Evolutionary conservation across 106 monocot genomes (phyloP).

Genomic region (Acorus gramineus): DNA sequence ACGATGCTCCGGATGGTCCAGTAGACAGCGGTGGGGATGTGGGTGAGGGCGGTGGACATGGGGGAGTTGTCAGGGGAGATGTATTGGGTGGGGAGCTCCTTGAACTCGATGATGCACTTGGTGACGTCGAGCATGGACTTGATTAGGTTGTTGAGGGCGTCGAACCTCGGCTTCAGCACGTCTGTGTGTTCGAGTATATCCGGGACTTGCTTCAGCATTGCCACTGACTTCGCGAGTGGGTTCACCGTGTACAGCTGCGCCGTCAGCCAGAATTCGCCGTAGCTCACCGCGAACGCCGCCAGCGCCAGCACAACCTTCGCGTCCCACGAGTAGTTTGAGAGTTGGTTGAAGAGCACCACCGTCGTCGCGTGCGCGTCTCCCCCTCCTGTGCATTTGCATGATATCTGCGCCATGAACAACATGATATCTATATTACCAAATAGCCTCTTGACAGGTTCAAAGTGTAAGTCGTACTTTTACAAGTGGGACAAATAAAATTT

Average conservation of each 20-base stretch:
- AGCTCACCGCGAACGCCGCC: slow-evolving; percentile 52
- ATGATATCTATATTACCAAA: too few species aligned
- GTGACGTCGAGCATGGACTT: slow-evolving; percentile 50
- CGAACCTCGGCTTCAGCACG: slow-evolving; percentile 48
- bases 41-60: slow-evolving; percentile 32
- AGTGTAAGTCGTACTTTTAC: too few species aligned
- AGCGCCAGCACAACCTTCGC: slow-evolving; percentile 52
- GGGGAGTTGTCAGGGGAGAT: slow-evolving; percentile 33
- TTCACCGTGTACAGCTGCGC: slow-evolving; percentile 51
- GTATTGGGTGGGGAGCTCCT: slow-evolving; percentile 51
- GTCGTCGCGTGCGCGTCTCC: slow-evolving; percentile 46
- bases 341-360: slow-evolving; percentile 23
- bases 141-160: slow-evolving; percentile 53
- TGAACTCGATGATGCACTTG: slow-evolving; percentile 59
- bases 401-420: slow-evolving; percentile 22
- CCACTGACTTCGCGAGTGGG: slow-evolving; percentile 51
- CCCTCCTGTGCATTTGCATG: slow-evolving; percentile 39
- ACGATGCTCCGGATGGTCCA: slow-evolving; percentile 49
- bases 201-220: slow-evolving; percentile 47
- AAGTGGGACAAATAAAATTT: too few species aligned
- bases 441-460: too few species aligned
- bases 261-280: slow-evolving; percentile 63
- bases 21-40: slow-evolving; percentile 74
- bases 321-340: slow-evolving; percentile 58
- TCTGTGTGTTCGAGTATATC: slow-evolving; percentile 46